Evolutionary conservation across 192 early-diverging fungal species (phyloP).

Genomic region (Entomortierella beljakovae): DNA sequence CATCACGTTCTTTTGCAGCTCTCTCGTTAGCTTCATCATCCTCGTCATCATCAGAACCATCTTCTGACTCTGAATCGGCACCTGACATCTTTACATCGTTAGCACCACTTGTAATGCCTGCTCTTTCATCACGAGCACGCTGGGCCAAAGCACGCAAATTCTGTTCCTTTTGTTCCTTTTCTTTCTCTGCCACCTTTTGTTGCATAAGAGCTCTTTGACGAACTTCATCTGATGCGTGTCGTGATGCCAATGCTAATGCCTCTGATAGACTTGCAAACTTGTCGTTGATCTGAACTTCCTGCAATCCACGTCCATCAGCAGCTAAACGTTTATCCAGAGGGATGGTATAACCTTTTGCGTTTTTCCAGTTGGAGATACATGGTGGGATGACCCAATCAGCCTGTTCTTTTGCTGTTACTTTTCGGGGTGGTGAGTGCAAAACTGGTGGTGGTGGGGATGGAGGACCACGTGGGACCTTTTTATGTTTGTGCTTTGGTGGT

Average conservation of each 20-base stretch:
- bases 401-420: slow-evolving; percentile 96
- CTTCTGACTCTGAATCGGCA: slow-evolving; percentile 42
- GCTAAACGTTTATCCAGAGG: slow-evolving; percentile 98
- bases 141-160: slow-evolving; percentile 91
- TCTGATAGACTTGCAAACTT: slow-evolving; percentile 98
- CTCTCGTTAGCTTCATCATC: slow-evolving; percentile 65
- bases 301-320: slow-evolving; percentile 94
- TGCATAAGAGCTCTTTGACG: slow-evolving; percentile 91
- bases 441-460: slow-evolving; percentile 97
- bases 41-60: no score
- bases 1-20: slow-evolving; percentile 81
- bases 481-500: slow-evolving; percentile 92
- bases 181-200: slow-evolving; percentile 90
- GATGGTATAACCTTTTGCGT: slow-evolving; percentile 99
- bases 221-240: slow-evolving; percentile 95
- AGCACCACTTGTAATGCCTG: slow-evolving; percentile 42
- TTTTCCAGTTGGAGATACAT: slow-evolving; percentile 99
- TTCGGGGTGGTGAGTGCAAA: slow-evolving; percentile 97
- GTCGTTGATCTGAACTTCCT: slow-evolving; percentile 92
- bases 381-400: slow-evolving; percentile 98
- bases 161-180: slow-evolving; percentile 95
- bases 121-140: slow-evolving; percentile 87
- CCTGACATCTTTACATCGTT: slow-evolving; percentile 40
- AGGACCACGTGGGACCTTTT: slow-evolving; percentile 88
- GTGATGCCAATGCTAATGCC: slow-evolving; percentile 91